These are phyloP conservation scores for Corylus avellana DNA, from an alignment of 306 rosid species.

Conservation along the genomic window DNA sequence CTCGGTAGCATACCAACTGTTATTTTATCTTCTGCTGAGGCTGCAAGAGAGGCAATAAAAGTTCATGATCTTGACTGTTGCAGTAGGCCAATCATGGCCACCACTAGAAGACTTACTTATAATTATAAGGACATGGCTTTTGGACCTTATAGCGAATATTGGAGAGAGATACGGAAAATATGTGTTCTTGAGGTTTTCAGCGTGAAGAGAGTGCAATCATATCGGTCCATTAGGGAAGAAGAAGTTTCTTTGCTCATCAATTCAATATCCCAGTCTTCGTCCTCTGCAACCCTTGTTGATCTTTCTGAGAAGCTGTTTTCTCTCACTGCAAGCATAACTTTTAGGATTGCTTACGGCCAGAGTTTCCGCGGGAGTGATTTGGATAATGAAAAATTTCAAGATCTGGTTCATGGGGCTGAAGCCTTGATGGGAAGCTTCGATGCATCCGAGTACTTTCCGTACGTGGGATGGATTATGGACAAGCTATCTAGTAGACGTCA, in stretches of 20 bases:
- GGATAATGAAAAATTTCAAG: constrained; percentile 8
- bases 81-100: constrained; percentile 24
- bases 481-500: constrained; percentile 25
- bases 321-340: constrained; percentile 15
- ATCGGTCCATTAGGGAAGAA: constrained; percentile 29
- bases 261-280: constrained; percentile 15
- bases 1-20: constrained; percentile 11
- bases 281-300: constrained; percentile 6
- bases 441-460: constrained; percentile 36
- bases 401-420: constrained; percentile 1
- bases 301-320: constrained; percentile 6
- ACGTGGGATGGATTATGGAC: constrained; percentile 36
- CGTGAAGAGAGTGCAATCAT: constrained; percentile 34
- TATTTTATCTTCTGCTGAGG: constrained; percentile 36
- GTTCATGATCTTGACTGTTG: constrained; percentile 35
- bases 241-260: constrained; percentile 27
- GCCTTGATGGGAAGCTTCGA: constrained; percentile 36
- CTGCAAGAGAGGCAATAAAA: constrained; percentile 32
- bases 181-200: constrained; percentile 38
- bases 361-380: not conserved
- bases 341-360: constrained; percentile 31
- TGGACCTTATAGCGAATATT: constrained; percentile 42
- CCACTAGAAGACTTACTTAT: constrained; percentile 5
- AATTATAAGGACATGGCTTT: constrained; percentile 18
- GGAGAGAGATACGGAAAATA: constrained; percentile 46